A percentile compares a stretch with the other conserved stretches of the same genome.
These are phyloP conservation scores for Dalbergia cultrata DNA, from an alignment of 306 rosid species.

Conservation along the genomic window DNA sequence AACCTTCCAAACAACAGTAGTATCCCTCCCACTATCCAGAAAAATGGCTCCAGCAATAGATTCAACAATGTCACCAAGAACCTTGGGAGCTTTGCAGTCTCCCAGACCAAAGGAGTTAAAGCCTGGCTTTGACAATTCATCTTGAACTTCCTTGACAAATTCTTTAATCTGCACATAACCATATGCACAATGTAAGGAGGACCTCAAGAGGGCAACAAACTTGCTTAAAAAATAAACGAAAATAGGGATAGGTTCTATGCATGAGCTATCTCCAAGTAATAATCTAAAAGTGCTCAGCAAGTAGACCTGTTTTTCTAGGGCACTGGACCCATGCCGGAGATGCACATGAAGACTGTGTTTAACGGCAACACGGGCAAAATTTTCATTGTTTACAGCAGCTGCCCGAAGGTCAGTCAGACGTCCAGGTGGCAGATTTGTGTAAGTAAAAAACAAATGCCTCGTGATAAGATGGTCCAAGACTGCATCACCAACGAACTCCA, in stretches of 20 bases:
- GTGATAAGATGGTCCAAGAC: constrained; percentile 97
- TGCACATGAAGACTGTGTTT: constrained; percentile 88
- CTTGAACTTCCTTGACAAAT: constrained; percentile 93
- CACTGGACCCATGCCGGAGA: constrained; percentile 96
- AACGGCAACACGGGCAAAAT: constrained; percentile 97
- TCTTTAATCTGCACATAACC: constrained; percentile 78
- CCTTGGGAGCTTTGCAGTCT: constrained; percentile 99
- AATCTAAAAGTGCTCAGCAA: constrained; percentile 16
- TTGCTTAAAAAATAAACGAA: constrained; percentile 24
- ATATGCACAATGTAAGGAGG: constrained; percentile 38
- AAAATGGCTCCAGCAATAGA: constrained; percentile 97
- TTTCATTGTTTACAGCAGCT: constrained; percentile 99
- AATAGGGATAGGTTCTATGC: constrained; percentile 9
- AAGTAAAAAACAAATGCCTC: constrained; percentile 90
- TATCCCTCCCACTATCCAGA: constrained; percentile 86
- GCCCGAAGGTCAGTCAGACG: constrained; percentile 97
- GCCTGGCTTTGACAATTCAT: constrained; percentile 84
- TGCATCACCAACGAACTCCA: constrained; percentile 99
- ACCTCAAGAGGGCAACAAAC: constrained; percentile 34
- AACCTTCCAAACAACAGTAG: constrained; percentile 87
- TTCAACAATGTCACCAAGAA: constrained; percentile 97
- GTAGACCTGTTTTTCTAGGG: constrained; percentile 92
- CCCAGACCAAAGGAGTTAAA: constrained; percentile 98
- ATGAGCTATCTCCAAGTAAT: constrained; percentile 30
- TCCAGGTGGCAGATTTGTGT: constrained; percentile 95